phyloP scores from a whole-genome alignment of 1,284 basidiomycete genomes.

The Mycosarcoma maydis region DNA sequence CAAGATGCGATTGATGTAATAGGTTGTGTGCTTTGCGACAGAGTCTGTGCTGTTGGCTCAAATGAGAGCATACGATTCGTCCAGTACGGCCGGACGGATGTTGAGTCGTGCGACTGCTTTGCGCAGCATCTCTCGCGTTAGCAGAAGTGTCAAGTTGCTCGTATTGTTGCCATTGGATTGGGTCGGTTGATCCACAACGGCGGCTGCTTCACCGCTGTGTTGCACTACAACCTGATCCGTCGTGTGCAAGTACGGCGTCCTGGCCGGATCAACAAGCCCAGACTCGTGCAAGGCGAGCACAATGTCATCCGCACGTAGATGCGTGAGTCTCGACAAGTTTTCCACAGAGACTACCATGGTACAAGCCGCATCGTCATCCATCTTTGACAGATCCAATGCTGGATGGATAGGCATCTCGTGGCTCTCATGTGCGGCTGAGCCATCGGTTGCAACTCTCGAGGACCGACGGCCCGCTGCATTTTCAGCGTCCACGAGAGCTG shows the following conservation, averaged over 20 bases:
- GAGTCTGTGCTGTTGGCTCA: constrained; percentile 3
- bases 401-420: constrained; percentile 10
- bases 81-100: constrained; percentile 51
- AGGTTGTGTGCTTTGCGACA: too few relatives aligned
- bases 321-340: constrained; percentile 79
- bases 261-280: constrained; percentile 74
- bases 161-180: not conserved
- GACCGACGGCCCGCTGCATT: constrained; percentile 14
- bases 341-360: constrained; percentile 57
- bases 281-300: constrained; percentile 88
- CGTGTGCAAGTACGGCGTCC: constrained; percentile 5
- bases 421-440: not conserved
- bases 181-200: not conserved
- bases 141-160: constrained; percentile 22
- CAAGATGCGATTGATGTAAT: too few relatives aligned
- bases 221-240: constrained; percentile 6
- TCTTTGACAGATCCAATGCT: constrained; percentile 11
- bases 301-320: constrained; percentile 83
- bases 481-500: not conserved
- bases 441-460: constrained; percentile 11
- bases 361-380: constrained; percentile 4
- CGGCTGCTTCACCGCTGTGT: not conserved
- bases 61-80: constrained; percentile 46
- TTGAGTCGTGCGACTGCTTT: constrained; percentile 32
- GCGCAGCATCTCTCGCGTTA: constrained; percentile 38